Conservation (phyloP, 306 rosid genomes). For the Begonia loranthoides region DNA sequence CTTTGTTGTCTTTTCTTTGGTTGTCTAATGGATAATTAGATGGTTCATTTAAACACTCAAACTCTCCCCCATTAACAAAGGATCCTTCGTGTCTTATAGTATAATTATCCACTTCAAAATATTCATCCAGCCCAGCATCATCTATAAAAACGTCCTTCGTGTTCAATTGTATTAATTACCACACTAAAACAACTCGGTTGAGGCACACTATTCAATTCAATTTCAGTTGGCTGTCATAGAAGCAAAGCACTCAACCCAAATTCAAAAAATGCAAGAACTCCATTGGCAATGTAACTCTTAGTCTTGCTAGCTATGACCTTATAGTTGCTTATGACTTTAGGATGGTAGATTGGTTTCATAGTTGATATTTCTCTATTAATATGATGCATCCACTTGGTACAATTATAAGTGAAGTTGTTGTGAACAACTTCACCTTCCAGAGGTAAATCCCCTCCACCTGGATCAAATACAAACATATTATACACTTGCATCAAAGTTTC, state of each 20-base stretch:
- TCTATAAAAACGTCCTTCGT: conserved; percentile 96
- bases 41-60: conserved; percentile 64
- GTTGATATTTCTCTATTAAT: too few species aligned
- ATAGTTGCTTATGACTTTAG: too few species aligned
- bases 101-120: conserved; percentile 88
- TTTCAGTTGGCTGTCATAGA: conserved; percentile 50
- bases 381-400: too few species aligned
- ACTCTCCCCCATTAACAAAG: conserved; percentile 82
- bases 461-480: too few species aligned
- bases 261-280: too few species aligned
- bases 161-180: conserved; percentile 91
- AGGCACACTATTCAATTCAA: conserved; percentile 50
- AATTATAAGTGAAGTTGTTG: too few species aligned
- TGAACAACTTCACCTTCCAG: too few species aligned
- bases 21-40: conserved; percentile 64
- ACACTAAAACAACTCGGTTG: conserved; percentile 84
- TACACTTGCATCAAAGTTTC: too few species aligned
- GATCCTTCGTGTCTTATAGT: conserved; percentile 82
- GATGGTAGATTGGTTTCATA: too few species aligned
- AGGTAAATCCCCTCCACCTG: too few species aligned
- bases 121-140: conserved; percentile 96
- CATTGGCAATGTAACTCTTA: too few species aligned
- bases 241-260: conserved; percentile 8
- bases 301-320: too few species aligned
- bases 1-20: conserved; percentile 89